These are phyloP conservation scores for Parachlorella kessleri DNA, from an alignment of 139 green algal species.

Conservation along the genomic window DNA sequence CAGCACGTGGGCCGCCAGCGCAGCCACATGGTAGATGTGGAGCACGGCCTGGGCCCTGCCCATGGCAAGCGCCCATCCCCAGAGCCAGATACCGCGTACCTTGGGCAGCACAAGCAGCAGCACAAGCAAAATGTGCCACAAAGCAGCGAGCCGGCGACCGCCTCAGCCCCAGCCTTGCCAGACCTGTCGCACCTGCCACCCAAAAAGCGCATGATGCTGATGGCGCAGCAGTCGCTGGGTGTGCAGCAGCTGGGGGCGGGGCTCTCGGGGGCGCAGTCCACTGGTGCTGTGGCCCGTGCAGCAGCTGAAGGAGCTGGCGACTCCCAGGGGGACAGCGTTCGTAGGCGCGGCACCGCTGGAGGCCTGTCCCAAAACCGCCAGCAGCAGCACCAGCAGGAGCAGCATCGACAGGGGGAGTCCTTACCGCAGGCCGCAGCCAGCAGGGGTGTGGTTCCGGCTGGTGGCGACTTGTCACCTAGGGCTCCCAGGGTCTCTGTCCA, in stretches of 20 bases:
- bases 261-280: background rate
- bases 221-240: background rate
- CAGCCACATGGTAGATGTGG: no score
- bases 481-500: background rate
- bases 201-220: background rate
- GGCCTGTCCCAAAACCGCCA: background rate
- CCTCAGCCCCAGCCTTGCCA: no score
- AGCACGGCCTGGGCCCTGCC: no score
- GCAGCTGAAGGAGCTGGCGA: background rate
- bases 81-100: no score
- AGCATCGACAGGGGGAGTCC: background rate
- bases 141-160: no score
- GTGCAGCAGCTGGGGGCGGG: background rate
- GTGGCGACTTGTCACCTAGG: background rate
- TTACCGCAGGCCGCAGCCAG: no score
- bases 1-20: no score
- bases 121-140: no score
- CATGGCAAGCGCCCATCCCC: no score
- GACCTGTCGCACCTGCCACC: background rate
- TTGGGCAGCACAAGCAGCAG: no score
- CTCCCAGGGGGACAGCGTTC: background rate
- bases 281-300: background rate
- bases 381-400: background rate
- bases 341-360: background rate
- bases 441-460: background rate